A percentile compares a stretch with the other conserved stretches of the same genome.
phyloP scores from a whole-genome alignment of 441 rosid species.

The Gossypium gossypioides region DNA sequence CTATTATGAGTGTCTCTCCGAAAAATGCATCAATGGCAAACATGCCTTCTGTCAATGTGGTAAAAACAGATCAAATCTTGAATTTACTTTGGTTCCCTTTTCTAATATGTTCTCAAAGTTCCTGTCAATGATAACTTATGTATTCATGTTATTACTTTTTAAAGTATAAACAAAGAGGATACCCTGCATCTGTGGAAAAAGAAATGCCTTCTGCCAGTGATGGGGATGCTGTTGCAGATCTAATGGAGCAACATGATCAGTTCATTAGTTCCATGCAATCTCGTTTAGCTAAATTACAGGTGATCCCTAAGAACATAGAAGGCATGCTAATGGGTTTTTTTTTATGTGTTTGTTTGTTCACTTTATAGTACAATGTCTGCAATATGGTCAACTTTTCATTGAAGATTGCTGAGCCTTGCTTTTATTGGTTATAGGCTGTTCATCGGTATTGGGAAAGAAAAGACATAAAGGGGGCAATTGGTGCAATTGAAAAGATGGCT shows the following conservation, averaged over 20 bases:
- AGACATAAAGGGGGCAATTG: slow-evolving; percentile 64
- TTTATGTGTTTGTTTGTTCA: neutral
- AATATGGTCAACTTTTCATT: neutral
- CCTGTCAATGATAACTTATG: slow-evolving; percentile 12
- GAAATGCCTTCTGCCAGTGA: slow-evolving; percentile 49
- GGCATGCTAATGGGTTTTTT: slow-evolving; percentile 9
- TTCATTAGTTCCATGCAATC: slow-evolving; percentile 85
- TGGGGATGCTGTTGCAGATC: slow-evolving; percentile 61
- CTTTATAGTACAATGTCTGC: neutral
- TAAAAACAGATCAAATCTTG: slow-evolving; percentile 21
- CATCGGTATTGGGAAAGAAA: slow-evolving; percentile 81
- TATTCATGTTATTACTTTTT: slow-evolving; percentile 12
- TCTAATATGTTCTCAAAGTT: neutral
- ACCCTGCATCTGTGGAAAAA: slow-evolving; percentile 38
- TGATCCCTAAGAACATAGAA: slow-evolving; percentile 22
- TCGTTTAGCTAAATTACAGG: slow-evolving; percentile 92
- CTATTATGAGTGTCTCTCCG: slow-evolving; percentile 36
- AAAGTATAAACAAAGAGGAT: slow-evolving; percentile 59
- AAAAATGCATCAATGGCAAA: slow-evolving; percentile 33
- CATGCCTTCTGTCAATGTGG: slow-evolving; percentile 43
- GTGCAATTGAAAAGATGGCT: slow-evolving; percentile 85
- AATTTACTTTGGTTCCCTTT: neutral
- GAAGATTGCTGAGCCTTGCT: slow-evolving; percentile 23
- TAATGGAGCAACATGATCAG: slow-evolving; percentile 72
- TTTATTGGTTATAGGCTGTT: slow-evolving; percentile 45